Conservation (phyloP, 2,329 filamentous ascomycete species). For the Diaporthe longicolla region DNA sequence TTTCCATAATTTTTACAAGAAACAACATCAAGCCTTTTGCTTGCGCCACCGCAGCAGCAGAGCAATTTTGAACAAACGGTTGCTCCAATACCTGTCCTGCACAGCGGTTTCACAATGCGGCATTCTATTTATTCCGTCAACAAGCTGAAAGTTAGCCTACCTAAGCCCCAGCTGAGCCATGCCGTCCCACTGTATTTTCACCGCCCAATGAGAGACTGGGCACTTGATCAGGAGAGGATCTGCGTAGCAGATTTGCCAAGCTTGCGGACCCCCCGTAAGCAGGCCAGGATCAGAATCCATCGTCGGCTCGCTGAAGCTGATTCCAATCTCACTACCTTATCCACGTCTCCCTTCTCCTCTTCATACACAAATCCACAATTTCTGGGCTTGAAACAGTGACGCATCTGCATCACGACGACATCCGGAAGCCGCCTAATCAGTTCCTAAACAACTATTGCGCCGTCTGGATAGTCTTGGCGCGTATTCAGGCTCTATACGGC, state of each 20-base stretch:
- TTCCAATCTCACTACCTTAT: not conserved
- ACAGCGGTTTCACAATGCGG: not conserved
- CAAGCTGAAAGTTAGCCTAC: not conserved
- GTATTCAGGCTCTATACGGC: not conserved
- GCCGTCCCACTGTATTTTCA: not conserved
- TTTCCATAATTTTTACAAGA: not conserved
- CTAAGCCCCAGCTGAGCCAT: not conserved
- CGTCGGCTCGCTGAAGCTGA: not conserved
- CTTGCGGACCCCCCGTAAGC: not conserved
- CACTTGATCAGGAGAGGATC: not conserved
- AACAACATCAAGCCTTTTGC: not conserved
- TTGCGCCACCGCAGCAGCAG: not conserved
- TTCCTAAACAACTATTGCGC: not conserved
- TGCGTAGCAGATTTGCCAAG: not conserved
- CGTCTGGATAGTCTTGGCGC: not conserved
- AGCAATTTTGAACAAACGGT: not conserved
- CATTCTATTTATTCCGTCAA: too few species aligned
- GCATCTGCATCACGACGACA: not conserved
- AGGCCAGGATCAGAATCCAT: conserved; percentile 15
- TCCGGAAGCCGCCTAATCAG: not conserved
- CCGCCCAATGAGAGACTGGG: not conserved
- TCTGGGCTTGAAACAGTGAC: not conserved
- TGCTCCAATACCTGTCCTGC: not conserved
- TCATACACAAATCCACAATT: not conserved
- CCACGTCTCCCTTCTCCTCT: not conserved